Base-by-base conservation (phyloP, 2,329 filamentous ascomycete genomes). In the Cordyceps fumosorosea region DNA sequence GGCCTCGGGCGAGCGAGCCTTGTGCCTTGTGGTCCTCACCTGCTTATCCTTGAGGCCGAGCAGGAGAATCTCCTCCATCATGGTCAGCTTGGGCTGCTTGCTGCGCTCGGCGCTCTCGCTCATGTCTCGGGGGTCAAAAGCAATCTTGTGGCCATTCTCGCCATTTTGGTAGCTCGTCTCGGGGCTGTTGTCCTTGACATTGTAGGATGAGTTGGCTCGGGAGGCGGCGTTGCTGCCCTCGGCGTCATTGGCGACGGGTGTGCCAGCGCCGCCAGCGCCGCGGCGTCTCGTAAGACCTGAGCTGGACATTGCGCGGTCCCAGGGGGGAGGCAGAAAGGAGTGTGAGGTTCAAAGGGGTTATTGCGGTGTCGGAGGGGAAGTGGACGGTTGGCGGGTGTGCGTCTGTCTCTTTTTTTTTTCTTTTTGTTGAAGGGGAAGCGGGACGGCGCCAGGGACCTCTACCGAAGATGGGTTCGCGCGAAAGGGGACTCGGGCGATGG, bases 41-140 rank as follows among this genome's bases (percentile, higher is more conserved):
- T 99, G 95, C 81, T 98, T 99, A 78, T 99, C 95, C 79, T 99
- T 99, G 71, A 99, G 80, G 12, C 95, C 95, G 77, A 99, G 85
- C 70, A 99, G 81, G 72, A 99, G 82, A 60, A 99, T 89, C 79
- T 99, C 95, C 80, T 99, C 95, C 95, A 99, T 99, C 74, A 99
- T 81, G 45, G 95, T 99, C 74, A 99, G 81, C 82, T 98, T 99
- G 54, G 95, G 95, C 81, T 98, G 93, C 81, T 97, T 98, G 83
- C 86, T 95, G 74, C 95, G 83, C 81, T 99, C 95, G 68, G 89
- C 91, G 77, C 87, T 97, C 82, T 99, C 95, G 79, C 89, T 96
- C 71, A 99, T 96, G 77, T 99, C 95, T 76, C 93, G 85, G 64
- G 95, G 95, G 76, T 99, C 95, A 75, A 91, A 99, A 63, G 93